Conservation (phyloP, 2,329 filamentous ascomycete genomes). For the Aaosphaeria pasadenensis region DNA sequence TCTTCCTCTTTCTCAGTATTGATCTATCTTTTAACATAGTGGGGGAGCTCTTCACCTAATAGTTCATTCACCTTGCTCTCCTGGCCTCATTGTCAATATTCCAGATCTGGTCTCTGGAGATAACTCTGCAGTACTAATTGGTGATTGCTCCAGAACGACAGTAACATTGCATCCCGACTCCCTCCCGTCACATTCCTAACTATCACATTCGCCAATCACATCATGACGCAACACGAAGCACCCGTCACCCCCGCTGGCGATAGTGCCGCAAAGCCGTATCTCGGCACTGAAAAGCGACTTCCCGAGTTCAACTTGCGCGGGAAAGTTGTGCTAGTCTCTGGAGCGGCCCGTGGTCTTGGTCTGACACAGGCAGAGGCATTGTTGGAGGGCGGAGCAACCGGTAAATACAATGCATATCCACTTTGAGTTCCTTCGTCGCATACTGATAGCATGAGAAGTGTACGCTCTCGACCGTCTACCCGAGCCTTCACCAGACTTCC, state of each 20-base stretch:
- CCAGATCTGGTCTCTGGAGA: no score
- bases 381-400: constrained; percentile 70
- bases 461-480: constrained; percentile 65
- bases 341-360: constrained; percentile 70
- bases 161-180: no score
- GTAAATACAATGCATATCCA: constrained; percentile 32
- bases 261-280: constrained; percentile 4
- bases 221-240: no score
- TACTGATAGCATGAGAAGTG: constrained; percentile 41
- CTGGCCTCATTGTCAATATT: not conserved
- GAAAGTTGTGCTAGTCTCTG: constrained; percentile 69
- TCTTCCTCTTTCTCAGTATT: no score
- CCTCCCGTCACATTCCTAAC: no score
- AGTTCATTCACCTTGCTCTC: no score
- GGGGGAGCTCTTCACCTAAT: no score
- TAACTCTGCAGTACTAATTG: no score
- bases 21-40: no score
- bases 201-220: no score
- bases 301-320: constrained; percentile 69
- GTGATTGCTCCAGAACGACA: no score
- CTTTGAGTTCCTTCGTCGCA: not conserved
- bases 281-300: constrained; percentile 11
- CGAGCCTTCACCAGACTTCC: constrained; percentile 61
- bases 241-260: not conserved
- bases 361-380: constrained; percentile 70